phyloP scores from a whole-genome alignment of 176 grass and related monocot genomes.

The Poa annua region DNA sequence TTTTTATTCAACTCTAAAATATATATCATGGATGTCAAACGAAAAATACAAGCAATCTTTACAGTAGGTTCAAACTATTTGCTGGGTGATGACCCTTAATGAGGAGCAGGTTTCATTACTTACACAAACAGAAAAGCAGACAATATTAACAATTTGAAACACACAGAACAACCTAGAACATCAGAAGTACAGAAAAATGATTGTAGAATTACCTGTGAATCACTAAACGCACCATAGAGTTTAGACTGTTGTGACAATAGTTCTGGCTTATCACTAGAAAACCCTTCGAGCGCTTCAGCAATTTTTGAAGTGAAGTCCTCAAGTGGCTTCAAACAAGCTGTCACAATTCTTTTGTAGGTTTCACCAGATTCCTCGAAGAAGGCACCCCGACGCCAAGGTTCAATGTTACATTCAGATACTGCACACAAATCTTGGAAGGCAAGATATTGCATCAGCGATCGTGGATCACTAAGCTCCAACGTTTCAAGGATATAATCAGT shows the following conservation, averaged over 20 bases:
- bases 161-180: background rate
- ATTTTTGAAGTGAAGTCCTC: conserved; percentile 74
- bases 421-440: conserved; percentile 88
- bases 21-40: conserved; percentile 1
- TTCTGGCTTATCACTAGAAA: conserved; percentile 59
- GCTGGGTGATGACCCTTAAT: background rate
- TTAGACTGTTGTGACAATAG: conserved; percentile 64
- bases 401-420: conserved; percentile 81
- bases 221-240: conserved; percentile 74
- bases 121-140: background rate
- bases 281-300: conserved; percentile 64
- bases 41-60: background rate
- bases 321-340: conserved; percentile 81
- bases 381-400: conserved; percentile 79
- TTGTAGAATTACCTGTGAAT: conserved; percentile 70
- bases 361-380: conserved; percentile 95
- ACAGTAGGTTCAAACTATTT: conserved; percentile 17
- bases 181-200: conserved; percentile 13
- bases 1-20: conserved; percentile 27
- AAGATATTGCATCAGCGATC: conserved; percentile 82
- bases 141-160: conserved; percentile 9
- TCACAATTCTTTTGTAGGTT: conserved; percentile 79
- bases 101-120: background rate
- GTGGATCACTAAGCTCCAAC: conserved; percentile 73
- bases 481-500: conserved; percentile 80